Percentiles rank a stretch among this genome's conserved stretches.
These are phyloP conservation scores for Neobulgaria alba DNA, from an alignment of 2,329 filamentous ascomycete species.

Conservation along the genomic window DNA sequence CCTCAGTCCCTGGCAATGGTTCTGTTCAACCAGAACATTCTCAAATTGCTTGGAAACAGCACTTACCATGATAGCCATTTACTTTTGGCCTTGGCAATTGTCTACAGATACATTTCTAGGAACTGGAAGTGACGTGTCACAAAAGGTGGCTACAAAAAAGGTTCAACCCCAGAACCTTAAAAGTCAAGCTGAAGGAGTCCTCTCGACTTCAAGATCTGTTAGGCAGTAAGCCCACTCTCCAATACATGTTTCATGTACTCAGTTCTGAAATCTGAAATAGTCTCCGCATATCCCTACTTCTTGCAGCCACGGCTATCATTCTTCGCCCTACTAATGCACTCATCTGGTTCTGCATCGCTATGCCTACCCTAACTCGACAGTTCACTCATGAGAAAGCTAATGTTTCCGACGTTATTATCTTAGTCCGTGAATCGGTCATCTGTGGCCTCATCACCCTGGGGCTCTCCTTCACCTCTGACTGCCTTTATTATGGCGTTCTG, in stretches of 20 bases:
- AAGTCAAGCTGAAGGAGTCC: too few relatives aligned
- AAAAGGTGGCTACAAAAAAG: neutral
- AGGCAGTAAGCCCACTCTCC: slow-evolving; percentile 23
- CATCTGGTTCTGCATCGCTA: slow-evolving; percentile 66
- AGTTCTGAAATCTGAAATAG: slow-evolving; percentile 28
- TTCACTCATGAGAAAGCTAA: slow-evolving; percentile 18
- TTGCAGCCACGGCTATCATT: slow-evolving; percentile 76
- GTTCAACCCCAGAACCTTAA: neutral
- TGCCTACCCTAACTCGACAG: slow-evolving; percentile 37
- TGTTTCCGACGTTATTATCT: slow-evolving; percentile 34
- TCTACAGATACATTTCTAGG: slow-evolving; percentile 30
- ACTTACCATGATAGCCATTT: slow-evolving; percentile 70
- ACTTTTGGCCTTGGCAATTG: slow-evolving; percentile 80
- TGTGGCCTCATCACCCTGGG: slow-evolving; percentile 56
- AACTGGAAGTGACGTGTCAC: slow-evolving; percentile 7
- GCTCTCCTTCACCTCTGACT: slow-evolving; percentile 60
- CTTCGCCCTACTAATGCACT: slow-evolving; percentile 83
- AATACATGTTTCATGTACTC: neutral
- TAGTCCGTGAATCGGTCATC: slow-evolving; percentile 55
- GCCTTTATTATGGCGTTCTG: slow-evolving; percentile 74
- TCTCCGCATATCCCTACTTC: slow-evolving; percentile 55
- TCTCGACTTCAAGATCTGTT: slow-evolving; percentile 25
- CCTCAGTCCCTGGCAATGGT: slow-evolving; percentile 91
- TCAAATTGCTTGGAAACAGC: slow-evolving; percentile 93
- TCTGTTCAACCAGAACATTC: slow-evolving; percentile 84